Conservation (phyloP, 169 alveolate species). For the Plasmodium sp. region DNA sequence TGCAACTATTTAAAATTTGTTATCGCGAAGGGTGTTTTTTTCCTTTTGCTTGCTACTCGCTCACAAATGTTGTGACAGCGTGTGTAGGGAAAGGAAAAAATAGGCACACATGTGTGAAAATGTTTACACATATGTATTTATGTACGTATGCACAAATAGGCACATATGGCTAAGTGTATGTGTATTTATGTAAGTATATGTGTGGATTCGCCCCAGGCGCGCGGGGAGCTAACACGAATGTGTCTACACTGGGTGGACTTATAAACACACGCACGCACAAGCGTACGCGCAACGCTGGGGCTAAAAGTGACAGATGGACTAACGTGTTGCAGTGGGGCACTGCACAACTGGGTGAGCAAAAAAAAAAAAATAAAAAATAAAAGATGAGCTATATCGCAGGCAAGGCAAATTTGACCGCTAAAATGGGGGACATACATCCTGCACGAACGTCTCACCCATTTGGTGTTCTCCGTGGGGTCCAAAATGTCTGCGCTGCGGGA, state of each 20-base stretch:
- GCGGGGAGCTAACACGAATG: neutral
- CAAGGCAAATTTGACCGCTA: neutral
- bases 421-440: neutral
- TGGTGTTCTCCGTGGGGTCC: neutral
- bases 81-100: neutral
- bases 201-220: neutral
- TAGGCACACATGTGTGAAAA: neutral
- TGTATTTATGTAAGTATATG: neutral
- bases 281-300: neutral
- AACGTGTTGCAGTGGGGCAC: neutral
- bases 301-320: neutral
- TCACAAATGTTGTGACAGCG: neutral
- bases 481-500: neutral
- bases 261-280: neutral
- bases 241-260: neutral
- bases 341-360: neutral
- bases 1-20: neutral
- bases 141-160: neutral
- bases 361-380: neutral
- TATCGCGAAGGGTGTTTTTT: neutral
- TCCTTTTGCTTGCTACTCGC: neutral
- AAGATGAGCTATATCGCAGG: neutral
- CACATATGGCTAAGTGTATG: neutral
- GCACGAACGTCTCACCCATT: neutral
- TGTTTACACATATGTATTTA: neutral